Evolutionary conservation across 441 rosid genomes (phyloP).

Genomic region (Raphanus hybrid): DNA sequence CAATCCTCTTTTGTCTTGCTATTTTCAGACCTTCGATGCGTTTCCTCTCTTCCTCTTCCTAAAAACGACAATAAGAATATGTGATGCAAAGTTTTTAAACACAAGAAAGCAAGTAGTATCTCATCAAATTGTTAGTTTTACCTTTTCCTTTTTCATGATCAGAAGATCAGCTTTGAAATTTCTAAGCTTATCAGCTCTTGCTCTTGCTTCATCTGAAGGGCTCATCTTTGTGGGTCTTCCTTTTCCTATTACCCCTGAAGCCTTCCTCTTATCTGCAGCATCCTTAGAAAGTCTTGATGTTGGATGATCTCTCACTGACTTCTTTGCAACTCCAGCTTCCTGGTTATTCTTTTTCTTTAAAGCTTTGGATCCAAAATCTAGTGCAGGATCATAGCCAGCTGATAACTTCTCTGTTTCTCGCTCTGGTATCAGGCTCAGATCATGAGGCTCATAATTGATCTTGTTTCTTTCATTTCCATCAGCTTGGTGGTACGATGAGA

Average conservation of each 20-base stretch:
- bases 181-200: conserved; percentile 93
- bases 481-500: conserved; percentile 51
- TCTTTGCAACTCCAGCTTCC: conserved; percentile 58
- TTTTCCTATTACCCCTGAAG: conserved; percentile 76
- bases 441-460: conserved; percentile 80
- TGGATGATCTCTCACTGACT: conserved; percentile 55
- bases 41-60: conserved; percentile 86
- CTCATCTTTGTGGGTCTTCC: conserved; percentile 81
- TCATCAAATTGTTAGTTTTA: conserved; percentile 25
- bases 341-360: conserved; percentile 57
- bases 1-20: conserved; percentile 94
- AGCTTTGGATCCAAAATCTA: conserved; percentile 70
- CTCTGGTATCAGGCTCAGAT: conserved; percentile 74
- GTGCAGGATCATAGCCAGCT: conserved; percentile 76
- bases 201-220: conserved; percentile 92
- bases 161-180: conserved; percentile 88
- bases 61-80: conserved; percentile 23
- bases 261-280: conserved; percentile 66
- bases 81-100: background rate
- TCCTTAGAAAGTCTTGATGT: conserved; percentile 60
- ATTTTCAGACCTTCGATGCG: conserved; percentile 85
- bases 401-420: conserved; percentile 64
- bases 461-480: conserved; percentile 49
- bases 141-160: conserved; percentile 96
- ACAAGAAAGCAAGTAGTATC: background rate